Percentiles rank a stretch among this genome's conserved stretches.
Evolutionary conservation across 371 early-diverging fungal species (phyloP).

Genomic region (Conidiobolus incongruus): DNA sequence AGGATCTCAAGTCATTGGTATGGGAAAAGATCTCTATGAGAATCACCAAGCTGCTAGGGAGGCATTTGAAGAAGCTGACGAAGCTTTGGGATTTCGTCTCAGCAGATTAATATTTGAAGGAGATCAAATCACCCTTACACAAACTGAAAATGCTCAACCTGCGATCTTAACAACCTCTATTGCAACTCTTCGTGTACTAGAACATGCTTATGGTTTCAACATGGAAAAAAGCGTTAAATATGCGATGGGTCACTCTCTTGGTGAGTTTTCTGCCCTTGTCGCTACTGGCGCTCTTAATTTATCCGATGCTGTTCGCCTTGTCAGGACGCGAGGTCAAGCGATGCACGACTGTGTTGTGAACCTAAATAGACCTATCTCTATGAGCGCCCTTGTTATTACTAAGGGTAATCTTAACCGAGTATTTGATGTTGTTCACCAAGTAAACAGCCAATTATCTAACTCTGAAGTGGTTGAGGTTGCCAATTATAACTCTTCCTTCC

Average conservation of each 20-base stretch:
- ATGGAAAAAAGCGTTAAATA: constrained; percentile 40
- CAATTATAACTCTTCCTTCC: constrained; percentile 67
- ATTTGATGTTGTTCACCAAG: constrained; percentile 32
- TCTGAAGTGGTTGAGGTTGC: constrained; percentile 60
- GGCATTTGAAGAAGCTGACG: constrained; percentile 78
- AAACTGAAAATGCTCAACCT: constrained; percentile 85
- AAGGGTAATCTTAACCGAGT: constrained; percentile 45
- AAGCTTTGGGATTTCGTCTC: constrained; percentile 41
- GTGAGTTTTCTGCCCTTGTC: constrained; percentile 82
- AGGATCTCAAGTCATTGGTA: constrained; percentile 74
- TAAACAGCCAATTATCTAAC: constrained; percentile 25
- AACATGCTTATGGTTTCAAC: constrained; percentile 49
- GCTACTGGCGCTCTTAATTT: constrained; percentile 54
- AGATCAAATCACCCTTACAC: constrained; percentile 35
- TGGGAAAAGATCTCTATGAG: constrained; percentile 79
- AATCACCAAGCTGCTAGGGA: constrained; percentile 44
- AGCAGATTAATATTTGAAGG: constrained; percentile 69
- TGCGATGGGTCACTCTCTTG: constrained; percentile 80
- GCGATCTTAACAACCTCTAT: constrained; percentile 81
- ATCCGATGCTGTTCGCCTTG: constrained; percentile 60
- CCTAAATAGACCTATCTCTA: constrained; percentile 39
- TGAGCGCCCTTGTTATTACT: constrained; percentile 72
- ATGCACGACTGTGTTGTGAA: constrained; percentile 63
- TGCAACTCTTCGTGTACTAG: constrained; percentile 64
- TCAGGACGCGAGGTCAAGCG: constrained; percentile 58